Evolutionary conservation across 2,329 filamentous ascomycete species (phyloP), one percentile per base, ranked within the genome.

Genomic region (Hypoxylon sp.): DNA sequence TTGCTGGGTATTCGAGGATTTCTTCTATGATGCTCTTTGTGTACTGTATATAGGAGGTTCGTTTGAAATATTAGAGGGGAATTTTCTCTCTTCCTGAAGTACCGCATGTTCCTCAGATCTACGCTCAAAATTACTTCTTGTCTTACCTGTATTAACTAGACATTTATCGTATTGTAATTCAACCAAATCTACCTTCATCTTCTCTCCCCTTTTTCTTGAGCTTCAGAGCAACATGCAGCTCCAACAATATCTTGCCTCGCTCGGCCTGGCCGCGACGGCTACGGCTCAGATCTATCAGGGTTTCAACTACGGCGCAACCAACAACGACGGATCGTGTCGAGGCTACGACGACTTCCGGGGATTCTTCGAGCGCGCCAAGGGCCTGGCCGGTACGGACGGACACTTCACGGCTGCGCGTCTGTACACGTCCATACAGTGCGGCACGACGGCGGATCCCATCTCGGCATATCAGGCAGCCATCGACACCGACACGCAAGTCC

Each of bases 281-380:
- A 23, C 60, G 8, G 62, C 69, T 27, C 62, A 67, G 43, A 49
- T 43, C 8, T 35, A 66, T 10, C 64, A 64, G 48, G 79, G 79
- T 61, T 81, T 81, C 74, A 80, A 78, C 74, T 81, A 80, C 66
- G 78, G 77, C 62, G 62, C 74, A 26, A 72, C 68, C 38, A 73
- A 75, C 62, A 63, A 66, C 31, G 76, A 78, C 60, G 74, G 74
- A 51, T 76, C 74, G 31, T 68, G 71, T 58, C 76, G 76, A 45
- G 67, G 67, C 38, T 76, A 81, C 64, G 50, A 73, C 18, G 77
- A 79, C 61, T 81, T 77, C 67, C 68, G 75, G 63, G 65, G 65
- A 27, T 72, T 80, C 52, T 81, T 82, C 72, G 70, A 74, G 48
- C 74, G 75, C 31, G 79, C 78, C 29, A 76, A 77, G 67, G 72